These are phyloP conservation scores for Aegle marmelos DNA, from an alignment of 345 rosid species.

Conservation along the genomic window DNA sequence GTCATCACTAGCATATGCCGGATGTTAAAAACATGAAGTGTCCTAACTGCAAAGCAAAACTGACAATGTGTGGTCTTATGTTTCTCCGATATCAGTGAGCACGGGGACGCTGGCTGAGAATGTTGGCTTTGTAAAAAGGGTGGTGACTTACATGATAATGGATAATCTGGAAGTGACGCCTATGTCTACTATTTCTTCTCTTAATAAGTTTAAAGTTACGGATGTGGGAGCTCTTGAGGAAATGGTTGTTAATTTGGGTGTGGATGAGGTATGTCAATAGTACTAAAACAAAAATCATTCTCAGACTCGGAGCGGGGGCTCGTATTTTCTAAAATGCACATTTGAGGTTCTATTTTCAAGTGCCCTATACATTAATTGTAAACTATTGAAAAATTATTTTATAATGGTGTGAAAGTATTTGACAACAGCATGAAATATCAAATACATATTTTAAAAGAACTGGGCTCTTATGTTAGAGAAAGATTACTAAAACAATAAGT, in stretches of 20 bases:
- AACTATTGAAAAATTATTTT: no score
- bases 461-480: no score
- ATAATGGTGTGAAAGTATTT: no score
- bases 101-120: background rate
- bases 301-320: no score
- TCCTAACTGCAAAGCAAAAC: background rate
- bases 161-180: conserved; percentile 33
- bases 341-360: no score
- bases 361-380: no score
- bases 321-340: no score
- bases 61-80: background rate
- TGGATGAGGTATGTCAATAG: background rate
- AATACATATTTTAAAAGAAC: no score
- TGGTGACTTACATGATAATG: conserved; percentile 30
- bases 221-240: conserved; percentile 1
- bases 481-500: no score
- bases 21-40: background rate
- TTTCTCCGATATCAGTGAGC: background rate
- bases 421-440: no score
- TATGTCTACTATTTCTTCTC: background rate
- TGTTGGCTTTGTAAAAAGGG: conserved; percentile 27
- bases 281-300: no score
- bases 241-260: conserved; percentile 5
- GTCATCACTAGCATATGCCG: background rate
- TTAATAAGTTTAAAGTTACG: conserved; percentile 13